Conservation (phyloP, 2,329 filamentous ascomycete species). For the Verticillium longisporum region DNA sequence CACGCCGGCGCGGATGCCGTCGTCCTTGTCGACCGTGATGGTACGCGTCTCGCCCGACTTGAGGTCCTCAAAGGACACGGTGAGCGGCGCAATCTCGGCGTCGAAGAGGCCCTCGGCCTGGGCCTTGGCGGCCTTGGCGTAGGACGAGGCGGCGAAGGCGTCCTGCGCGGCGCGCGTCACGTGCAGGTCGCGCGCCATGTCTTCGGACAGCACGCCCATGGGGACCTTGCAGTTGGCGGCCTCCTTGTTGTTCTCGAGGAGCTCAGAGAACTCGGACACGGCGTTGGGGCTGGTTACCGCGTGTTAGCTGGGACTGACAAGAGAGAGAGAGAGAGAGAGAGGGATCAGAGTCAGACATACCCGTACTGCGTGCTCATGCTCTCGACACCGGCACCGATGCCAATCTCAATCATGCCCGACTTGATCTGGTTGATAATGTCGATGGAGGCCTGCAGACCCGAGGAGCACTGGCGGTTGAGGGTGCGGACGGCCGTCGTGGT, state of each 20-base stretch:
- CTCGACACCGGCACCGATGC: slow-evolving; percentile 91
- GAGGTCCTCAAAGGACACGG: slow-evolving; percentile 80
- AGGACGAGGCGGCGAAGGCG: slow-evolving; percentile 87
- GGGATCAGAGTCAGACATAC: slow-evolving; percentile 33
- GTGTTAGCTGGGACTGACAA: not conserved
- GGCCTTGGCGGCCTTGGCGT: slow-evolving; percentile 81
- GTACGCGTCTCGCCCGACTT: slow-evolving; percentile 82
- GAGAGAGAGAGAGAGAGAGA: not conserved
- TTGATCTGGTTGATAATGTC: slow-evolving; percentile 93
- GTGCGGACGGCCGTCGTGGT: slow-evolving; percentile 76
- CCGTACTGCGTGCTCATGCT: slow-evolving; percentile 94
- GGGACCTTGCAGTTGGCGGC: slow-evolving; percentile 95
- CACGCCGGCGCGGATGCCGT: slow-evolving; percentile 79
- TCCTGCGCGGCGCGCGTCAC: slow-evolving; percentile 73
- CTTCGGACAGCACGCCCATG: slow-evolving; percentile 89
- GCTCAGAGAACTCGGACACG: slow-evolving; percentile 87
- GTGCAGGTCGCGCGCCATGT: slow-evolving; percentile 83
- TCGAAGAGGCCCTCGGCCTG: slow-evolving; percentile 87
- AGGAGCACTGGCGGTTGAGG: slow-evolving; percentile 91
- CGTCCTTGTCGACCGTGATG: slow-evolving; percentile 77
- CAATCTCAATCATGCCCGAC: slow-evolving; percentile 88
- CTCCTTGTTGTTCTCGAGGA: slow-evolving; percentile 73
- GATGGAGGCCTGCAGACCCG: slow-evolving; percentile 83
- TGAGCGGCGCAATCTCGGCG: slow-evolving; percentile 82
- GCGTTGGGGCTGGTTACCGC: slow-evolving; percentile 56